These are phyloP conservation scores for Solanum etuberosum DNA, from an alignment of 257 asterid genomes.

Conservation along the genomic window DNA sequence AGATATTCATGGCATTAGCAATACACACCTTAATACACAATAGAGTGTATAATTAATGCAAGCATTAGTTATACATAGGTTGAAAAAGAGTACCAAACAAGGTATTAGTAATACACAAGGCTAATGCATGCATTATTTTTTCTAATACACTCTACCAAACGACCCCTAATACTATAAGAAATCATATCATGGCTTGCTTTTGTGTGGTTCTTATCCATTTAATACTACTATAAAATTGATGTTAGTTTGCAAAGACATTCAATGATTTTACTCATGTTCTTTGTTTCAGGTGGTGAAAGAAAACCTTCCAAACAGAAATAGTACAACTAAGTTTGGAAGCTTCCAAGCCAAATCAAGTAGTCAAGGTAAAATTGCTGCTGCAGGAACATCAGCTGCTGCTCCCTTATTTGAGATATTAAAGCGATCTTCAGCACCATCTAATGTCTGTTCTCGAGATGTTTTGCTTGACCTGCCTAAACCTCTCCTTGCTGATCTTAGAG, in stretches of 20 bases:
- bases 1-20: too few species aligned
- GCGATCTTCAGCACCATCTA: slow-evolving; percentile 34
- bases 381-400: background rate
- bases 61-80: too few species aligned
- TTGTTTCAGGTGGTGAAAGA: slow-evolving; percentile 19
- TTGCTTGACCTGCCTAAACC: slow-evolving; percentile 38
- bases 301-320: slow-evolving; percentile 3
- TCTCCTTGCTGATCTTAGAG: slow-evolving; percentile 44
- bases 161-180: background rate
- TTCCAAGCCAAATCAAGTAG: slow-evolving; percentile 17
- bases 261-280: background rate
- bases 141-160: too few species aligned
- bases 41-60: too few species aligned
- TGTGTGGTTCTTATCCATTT: background rate
- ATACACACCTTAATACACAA: too few species aligned
- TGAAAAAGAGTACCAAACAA: too few species aligned
- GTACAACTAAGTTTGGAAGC: slow-evolving; percentile 1
- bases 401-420: slow-evolving; percentile 64
- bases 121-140: too few species aligned
- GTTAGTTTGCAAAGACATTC: background rate
- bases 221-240: background rate
- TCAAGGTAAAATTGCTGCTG: slow-evolving; percentile 3
- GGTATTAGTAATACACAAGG: too few species aligned
- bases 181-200: background rate
- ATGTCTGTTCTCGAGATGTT: slow-evolving; percentile 18